phyloP scores from a whole-genome alignment of 2,329 filamentous ascomycete genomes.

The Ascocoryne sarcoides region DNA sequence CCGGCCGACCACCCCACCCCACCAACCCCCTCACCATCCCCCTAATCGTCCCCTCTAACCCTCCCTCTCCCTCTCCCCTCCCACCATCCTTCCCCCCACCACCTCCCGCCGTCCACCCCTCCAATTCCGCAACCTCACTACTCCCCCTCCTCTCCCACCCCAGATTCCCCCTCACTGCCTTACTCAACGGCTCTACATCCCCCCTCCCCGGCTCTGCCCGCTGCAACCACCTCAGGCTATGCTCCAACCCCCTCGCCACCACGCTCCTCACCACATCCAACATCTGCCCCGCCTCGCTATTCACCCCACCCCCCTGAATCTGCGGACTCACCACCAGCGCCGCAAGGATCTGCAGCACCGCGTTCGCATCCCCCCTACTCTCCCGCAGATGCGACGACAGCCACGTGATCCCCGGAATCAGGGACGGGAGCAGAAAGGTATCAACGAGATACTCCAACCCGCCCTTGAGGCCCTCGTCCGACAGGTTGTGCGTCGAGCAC shows the following conservation, averaged over 20 bases:
- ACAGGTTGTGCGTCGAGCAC: conserved; percentile 54
- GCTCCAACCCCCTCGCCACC: conserved; percentile 59
- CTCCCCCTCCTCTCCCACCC: conserved; percentile 51
- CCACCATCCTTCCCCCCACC: conserved; percentile 55
- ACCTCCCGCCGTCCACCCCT: conserved; percentile 52
- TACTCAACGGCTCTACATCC: conserved; percentile 60
- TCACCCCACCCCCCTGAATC: conserved; percentile 48
- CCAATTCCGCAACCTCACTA: conserved; percentile 57
- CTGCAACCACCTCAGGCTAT: conserved; percentile 57
- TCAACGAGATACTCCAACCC: conserved; percentile 76
- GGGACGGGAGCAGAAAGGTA: conserved; percentile 69
- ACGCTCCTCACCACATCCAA: conserved; percentile 63
- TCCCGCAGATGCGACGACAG: conserved; percentile 62
- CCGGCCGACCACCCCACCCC: conserved; percentile 55
- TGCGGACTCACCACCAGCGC: conserved; percentile 58
- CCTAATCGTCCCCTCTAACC: conserved; percentile 48
- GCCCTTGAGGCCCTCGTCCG: conserved; percentile 61
- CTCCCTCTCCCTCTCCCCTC: conserved; percentile 47
- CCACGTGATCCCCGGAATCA: conserved; percentile 66
- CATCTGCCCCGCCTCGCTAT: conserved; percentile 55
- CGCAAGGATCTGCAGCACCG: conserved; percentile 63
- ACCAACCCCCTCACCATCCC: conserved; percentile 54
- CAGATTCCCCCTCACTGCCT: conserved; percentile 51
- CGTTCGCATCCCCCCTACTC: conserved; percentile 55
- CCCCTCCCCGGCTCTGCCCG: conserved; percentile 57